Percentiles rank a stretch among this genome's conserved stretches.
Conservation (phyloP, 2,329 filamentous ascomycete species). For the Penicillium sp. region DNA sequence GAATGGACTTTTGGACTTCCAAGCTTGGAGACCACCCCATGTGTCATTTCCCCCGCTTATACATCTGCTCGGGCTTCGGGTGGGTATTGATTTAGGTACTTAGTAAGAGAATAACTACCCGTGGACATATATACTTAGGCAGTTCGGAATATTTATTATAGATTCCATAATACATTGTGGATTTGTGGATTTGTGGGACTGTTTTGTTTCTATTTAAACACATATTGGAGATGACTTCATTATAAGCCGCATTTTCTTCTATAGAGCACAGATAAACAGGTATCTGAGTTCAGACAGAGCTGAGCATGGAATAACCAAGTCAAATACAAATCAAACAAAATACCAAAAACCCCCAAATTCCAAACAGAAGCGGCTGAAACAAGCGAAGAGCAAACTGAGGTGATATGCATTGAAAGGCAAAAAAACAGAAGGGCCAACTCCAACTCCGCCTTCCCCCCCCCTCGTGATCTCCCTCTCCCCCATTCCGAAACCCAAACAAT, state of each 20-base stretch:
- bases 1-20: not conserved
- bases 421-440: conserved; percentile 15
- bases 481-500: conserved; percentile 5
- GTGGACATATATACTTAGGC: not conserved
- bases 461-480: conserved; percentile 17
- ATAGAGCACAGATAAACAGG: not conserved
- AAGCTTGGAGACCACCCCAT: not conserved
- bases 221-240: conserved; percentile 1
- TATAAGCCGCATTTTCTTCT: not conserved
- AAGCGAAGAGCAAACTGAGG: not conserved
- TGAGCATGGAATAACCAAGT: not conserved
- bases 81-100: not conserved
- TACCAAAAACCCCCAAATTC: not conserved
- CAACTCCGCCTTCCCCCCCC: conserved; percentile 23
- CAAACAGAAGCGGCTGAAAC: not conserved
- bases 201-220: not conserved
- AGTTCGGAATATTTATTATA: not conserved
- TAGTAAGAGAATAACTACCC: not conserved
- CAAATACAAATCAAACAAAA: not conserved
- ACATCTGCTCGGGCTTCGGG: not conserved
- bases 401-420: conserved; percentile 8
- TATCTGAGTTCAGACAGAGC: not conserved
- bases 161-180: not conserved
- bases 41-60: not conserved
- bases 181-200: not conserved